Base-by-base conservation (phyloP, 805 yeast species). In the Kluyveromyces aestuarii region DNA sequence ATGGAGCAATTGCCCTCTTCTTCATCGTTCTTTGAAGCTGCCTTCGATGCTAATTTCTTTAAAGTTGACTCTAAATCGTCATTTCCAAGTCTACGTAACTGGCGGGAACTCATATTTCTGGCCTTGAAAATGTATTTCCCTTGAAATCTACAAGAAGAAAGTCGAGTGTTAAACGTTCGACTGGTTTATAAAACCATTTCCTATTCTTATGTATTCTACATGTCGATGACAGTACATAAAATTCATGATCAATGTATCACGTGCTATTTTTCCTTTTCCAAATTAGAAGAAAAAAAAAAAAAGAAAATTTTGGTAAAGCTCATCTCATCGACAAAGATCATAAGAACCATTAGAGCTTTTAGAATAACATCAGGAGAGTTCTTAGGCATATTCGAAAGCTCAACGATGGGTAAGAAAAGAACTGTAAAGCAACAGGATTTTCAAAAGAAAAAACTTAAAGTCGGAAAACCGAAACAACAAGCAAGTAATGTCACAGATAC, bases 401-500 rank as follows among this genome's bases (percentile, higher is more conserved):
- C 35, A 46, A 54, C 51, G 2, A 68, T 69, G 63, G 61, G 64
- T 9, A 70, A 67, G 54, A 70, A 69, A 57, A 69, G 67, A 53
- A 70, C 68, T 47, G 64, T 65, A 42, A 70, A 68, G 56, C 66
- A 63, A 51, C 53, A 77, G 66, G 81, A 77, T 63, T 55, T 79
- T 80, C 41, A 78, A 66, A 57, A 75, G 72, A 64, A 84, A 50
- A 91, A 87, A 71, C 76, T 93, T 46, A 84, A 77, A 59, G 97
- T 93, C 35, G 99, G 99, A 49, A 93, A 93, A 66, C 72, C 84
- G 2, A 78, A 79, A 17, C 79, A 81, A 6, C 79, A 79, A 53
- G 80, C 89, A 6, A 77, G 80, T 17, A 87, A 88, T 61, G 79
- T 75, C 50, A 93, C 99, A 5, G 91, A 85, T 55, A 87, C 96